These are phyloP conservation scores for Dictyostelium discoideum DNA, from an alignment of 78 protist genomes.

Conservation along the genomic window DNA sequence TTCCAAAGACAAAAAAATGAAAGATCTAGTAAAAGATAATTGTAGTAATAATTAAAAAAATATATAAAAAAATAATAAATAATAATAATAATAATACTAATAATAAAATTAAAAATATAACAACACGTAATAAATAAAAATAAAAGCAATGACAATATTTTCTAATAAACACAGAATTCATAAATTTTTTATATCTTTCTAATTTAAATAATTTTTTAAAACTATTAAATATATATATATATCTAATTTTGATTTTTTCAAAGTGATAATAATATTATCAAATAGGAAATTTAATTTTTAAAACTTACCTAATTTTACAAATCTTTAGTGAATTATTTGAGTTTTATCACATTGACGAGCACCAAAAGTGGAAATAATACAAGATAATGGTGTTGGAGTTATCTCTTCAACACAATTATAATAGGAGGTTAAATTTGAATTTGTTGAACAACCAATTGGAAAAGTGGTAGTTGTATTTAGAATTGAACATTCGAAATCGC, in stretches of 20 bases:
- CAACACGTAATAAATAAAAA: no score
- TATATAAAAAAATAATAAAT: background rate
- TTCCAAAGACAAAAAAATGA: slow-evolving; percentile 34
- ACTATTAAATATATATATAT: no score
- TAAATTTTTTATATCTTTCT: no score
- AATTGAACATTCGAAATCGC: background rate
- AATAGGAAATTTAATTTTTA: no score
- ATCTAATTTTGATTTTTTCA: no score
- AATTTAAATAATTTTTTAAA: no score
- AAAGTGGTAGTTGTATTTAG: background rate
- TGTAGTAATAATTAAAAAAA: background rate
- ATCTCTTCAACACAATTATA: slow-evolving; percentile 5
- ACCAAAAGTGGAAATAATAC: background rate
- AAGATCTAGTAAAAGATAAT: background rate
- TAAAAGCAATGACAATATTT: no score
- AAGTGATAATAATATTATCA: no score
- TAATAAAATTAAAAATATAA: no score
- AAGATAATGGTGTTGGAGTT: background rate
- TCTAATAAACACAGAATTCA: no score
- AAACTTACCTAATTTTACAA: background rate
- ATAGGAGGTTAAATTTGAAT: background rate
- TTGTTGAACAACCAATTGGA: background rate
- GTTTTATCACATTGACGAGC: background rate
- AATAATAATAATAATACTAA: background rate
- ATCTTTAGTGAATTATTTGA: background rate